Evolutionary conservation across 2,329 filamentous ascomycete genomes (phyloP).

Genomic region (Ceratocystis diversiconidia): DNA sequence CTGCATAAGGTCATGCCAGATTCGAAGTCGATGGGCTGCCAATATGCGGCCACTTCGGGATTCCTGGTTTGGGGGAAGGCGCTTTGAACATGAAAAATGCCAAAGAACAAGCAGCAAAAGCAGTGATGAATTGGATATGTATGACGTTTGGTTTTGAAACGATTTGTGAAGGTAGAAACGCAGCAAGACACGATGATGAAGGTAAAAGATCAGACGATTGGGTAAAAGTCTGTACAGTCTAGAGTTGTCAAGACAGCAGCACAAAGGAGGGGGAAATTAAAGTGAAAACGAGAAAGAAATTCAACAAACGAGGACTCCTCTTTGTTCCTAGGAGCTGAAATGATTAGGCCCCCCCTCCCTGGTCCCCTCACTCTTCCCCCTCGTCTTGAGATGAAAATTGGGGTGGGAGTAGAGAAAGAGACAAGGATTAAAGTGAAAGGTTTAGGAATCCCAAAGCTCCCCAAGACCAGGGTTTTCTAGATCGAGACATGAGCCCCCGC

Average conservation of each 20-base stretch:
- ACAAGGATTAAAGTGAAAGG: background rate
- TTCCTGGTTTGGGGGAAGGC: background rate
- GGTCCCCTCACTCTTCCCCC: background rate
- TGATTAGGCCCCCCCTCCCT: background rate
- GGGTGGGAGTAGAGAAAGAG: background rate
- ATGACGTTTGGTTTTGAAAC: background rate
- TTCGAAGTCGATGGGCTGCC: slow-evolving; percentile 3
- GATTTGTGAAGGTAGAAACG: background rate
- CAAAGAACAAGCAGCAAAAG: background rate
- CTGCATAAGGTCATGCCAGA: slow-evolving; percentile 7
- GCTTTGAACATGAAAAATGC: background rate
- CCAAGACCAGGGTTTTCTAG: too few relatives aligned
- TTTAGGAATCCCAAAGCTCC: too few relatives aligned
- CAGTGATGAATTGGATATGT: background rate
- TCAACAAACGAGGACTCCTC: slow-evolving; percentile 1
- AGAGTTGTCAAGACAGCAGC: background rate
- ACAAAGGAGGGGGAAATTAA: slow-evolving; percentile 1
- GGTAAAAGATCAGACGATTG: background rate
- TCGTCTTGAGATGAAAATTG: background rate
- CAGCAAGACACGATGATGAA: background rate
- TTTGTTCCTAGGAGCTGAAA: background rate
- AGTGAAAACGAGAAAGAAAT: slow-evolving; percentile 3
- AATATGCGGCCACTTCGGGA: slow-evolving; percentile 6
- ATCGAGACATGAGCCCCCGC: background rate
- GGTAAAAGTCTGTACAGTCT: background rate